These are phyloP conservation scores for Gamarada debralockiae DNA, from an alignment of 495 filamentous ascomycete species.

Conservation along the genomic window DNA sequence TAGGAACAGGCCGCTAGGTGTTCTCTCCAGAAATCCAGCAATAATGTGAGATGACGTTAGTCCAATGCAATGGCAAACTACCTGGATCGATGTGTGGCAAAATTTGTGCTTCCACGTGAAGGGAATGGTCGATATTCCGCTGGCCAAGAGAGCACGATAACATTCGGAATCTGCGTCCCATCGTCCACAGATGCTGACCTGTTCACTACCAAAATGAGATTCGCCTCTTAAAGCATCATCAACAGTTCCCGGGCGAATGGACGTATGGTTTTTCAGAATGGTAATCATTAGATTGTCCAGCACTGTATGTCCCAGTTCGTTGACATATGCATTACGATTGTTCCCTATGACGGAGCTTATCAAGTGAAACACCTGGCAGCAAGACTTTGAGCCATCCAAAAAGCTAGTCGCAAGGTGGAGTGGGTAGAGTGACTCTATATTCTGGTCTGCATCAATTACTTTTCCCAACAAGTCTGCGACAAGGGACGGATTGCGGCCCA, in stretches of 20 bases:
- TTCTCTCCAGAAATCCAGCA: constrained; percentile 3
- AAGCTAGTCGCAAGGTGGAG: constrained; percentile 1
- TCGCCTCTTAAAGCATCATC: background rate
- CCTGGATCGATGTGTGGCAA: constrained; percentile 11
- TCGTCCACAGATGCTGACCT: constrained; percentile 3
- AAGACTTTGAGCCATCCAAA: background rate
- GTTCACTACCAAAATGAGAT: background rate
- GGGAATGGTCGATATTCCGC: constrained; percentile 8
- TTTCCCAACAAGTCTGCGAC: background rate
- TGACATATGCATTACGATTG: background rate
- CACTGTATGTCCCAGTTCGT: constrained; percentile 3
- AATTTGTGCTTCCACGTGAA: constrained; percentile 14
- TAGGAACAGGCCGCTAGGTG: constrained; percentile 11
- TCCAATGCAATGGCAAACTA: constrained; percentile 9
- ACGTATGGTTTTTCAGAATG: background rate
- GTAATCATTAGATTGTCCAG: constrained; percentile 1
- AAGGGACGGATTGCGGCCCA: background rate
- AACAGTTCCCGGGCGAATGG: background rate
- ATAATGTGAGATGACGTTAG: background rate
- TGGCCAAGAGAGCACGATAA: background rate
- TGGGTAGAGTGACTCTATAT: background rate
- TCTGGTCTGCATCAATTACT: background rate
- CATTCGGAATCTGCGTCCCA: constrained; percentile 10
- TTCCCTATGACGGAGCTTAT: background rate
- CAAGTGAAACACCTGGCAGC: background rate